A percentile compares a stretch with the other conserved stretches of the same genome.
These are phyloP conservation scores for Arthrinium puccinioides DNA, from an alignment of 2,329 filamentous ascomycete species.

Conservation along the genomic window DNA sequence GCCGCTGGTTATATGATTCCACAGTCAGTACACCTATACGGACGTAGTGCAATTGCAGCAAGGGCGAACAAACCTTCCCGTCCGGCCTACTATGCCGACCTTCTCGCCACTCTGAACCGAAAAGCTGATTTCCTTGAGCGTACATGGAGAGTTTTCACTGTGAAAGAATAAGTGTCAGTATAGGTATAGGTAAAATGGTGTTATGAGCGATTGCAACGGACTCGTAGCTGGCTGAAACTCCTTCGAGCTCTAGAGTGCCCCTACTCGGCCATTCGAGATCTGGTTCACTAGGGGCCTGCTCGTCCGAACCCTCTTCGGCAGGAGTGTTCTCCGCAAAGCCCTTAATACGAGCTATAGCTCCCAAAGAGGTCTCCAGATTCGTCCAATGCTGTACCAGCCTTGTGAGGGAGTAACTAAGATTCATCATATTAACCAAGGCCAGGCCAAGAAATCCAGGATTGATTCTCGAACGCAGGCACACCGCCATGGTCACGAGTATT, in stretches of 20 bases:
- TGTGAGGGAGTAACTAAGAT: slow-evolving; percentile 4
- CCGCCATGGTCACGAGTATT: slow-evolving; percentile 18
- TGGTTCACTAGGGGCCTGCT: not conserved
- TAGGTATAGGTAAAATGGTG: not conserved
- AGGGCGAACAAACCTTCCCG: slow-evolving; percentile 6
- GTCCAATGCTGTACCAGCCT: slow-evolving; percentile 7
- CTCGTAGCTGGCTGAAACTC: slow-evolving; percentile 6
- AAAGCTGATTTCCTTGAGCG: slow-evolving; percentile 6
- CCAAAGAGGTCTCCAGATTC: slow-evolving; percentile 5
- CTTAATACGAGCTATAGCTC: slow-evolving; percentile 8
- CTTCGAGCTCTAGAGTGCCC: slow-evolving; percentile 5
- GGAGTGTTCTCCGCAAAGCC: slow-evolving; percentile 6
- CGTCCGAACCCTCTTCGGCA: too few relatives aligned
- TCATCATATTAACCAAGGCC: slow-evolving; percentile 7
- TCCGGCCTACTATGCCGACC: slow-evolving; percentile 7
- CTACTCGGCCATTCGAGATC: slow-evolving; percentile 3
- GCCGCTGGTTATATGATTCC: slow-evolving; percentile 7
- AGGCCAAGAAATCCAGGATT: slow-evolving; percentile 6
- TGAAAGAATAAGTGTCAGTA: not conserved
- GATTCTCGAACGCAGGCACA: slow-evolving; percentile 3
- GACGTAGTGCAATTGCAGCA: too few relatives aligned
- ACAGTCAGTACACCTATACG: not conserved
- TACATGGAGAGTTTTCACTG: slow-evolving; percentile 2
- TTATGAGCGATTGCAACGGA: not conserved
- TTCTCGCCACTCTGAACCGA: slow-evolving; percentile 5